Base-by-base conservation (phyloP, 441 rosid genomes). In the Capsella rubella region DNA sequence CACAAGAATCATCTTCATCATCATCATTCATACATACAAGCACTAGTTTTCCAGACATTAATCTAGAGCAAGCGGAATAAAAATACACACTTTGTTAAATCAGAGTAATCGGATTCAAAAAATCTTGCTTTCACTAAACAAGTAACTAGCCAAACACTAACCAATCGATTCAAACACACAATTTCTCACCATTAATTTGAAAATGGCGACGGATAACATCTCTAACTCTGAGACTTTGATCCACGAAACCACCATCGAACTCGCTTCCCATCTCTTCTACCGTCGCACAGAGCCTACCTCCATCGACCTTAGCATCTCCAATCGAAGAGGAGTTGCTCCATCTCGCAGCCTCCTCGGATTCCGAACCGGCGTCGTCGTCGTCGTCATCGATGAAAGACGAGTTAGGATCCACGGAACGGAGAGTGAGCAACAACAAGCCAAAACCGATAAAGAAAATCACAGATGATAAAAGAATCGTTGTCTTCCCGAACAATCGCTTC, bases 181-280 rank as follows among this genome's bases (percentile, higher is more conserved):
- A 1, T 50, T 27, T 52, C 74, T 72, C 64, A 92, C 99, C 97
- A 37, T 92, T 81, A 0, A 77, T 3, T 28, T 58, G 71, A 56
- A 92, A 94, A 82, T 94, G 97, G 42, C 69, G 82, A 8, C 73
- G 87, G 53, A 92, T 86, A 40, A 90, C 58, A 49, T 67, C 57
- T 52, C 95, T 82, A n/a, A 92, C 92, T 64, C 85, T 80, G 15
- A 89, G 86, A 75, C 89, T 92, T 62, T 87, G 88, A 67, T 81
- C 78, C 67, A 80, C 80, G 16, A 83, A 79, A 58, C 76, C 83
- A 8, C 87, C 83, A 31, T 68, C 67, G 69, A 94, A 89, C 64
- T 69, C 84, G 60, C 76, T 82, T 52, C 97, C 97, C 99, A 95
- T 95, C 71, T 92, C 93, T 73, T 92, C 97, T 69, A 92, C 97